Percentiles rank a stretch among this genome's conserved stretches.
These are phyloP conservation scores for Arxiozyma heterogenica DNA, from an alignment of 1,139 yeast species.

Conservation along the genomic window DNA sequence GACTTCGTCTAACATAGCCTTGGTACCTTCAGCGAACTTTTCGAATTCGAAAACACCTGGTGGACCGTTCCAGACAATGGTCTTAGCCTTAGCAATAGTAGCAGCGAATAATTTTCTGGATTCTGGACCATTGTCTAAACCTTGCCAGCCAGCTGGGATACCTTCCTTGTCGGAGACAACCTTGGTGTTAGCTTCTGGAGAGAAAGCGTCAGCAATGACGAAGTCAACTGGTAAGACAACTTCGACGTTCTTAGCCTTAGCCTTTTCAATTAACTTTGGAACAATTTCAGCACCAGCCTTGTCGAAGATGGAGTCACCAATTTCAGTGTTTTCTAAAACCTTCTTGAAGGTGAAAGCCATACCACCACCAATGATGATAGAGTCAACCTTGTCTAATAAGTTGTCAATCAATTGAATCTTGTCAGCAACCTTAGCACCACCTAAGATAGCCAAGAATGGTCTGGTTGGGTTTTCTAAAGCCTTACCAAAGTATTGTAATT, in stretches of 20 bases:
- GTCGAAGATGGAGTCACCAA: constrained; percentile 16
- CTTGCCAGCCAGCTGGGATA: constrained; percentile 38
- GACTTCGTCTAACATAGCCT: constrained; percentile 75
- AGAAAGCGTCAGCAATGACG: constrained; percentile 87
- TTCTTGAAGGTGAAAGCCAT: constrained; percentile 18
- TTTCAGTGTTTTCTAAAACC: constrained; percentile 13
- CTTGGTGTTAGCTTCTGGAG: constrained; percentile 76
- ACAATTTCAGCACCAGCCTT: constrained; percentile 17
- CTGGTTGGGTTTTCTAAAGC: constrained; percentile 94
- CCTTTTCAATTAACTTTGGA: constrained; percentile 37
- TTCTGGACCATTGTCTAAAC: constrained; percentile 90
- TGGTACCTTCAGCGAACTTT: constrained; percentile 80
- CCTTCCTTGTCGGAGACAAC: constrained; percentile 56
- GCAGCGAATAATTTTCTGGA: constrained; percentile 64
- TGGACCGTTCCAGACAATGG: constrained; percentile 54
- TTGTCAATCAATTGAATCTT: constrained; percentile 17
- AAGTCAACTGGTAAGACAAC: constrained; percentile 88
- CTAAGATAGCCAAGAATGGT: constrained; percentile 94
- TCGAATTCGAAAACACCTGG: constrained; percentile 80
- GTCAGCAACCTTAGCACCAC: constrained; percentile 91
- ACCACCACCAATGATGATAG: constrained; percentile 18
- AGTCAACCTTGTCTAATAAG: constrained; percentile 16
- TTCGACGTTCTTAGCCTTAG: constrained; percentile 87
- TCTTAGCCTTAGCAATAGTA: constrained; percentile 83
- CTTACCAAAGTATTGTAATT: constrained; percentile 90